Evolutionary conservation across 2,329 filamentous ascomycete genomes (phyloP), one percentile per base, ranked within the genome.

Genomic region (Scedosporium dehoogii): DNA sequence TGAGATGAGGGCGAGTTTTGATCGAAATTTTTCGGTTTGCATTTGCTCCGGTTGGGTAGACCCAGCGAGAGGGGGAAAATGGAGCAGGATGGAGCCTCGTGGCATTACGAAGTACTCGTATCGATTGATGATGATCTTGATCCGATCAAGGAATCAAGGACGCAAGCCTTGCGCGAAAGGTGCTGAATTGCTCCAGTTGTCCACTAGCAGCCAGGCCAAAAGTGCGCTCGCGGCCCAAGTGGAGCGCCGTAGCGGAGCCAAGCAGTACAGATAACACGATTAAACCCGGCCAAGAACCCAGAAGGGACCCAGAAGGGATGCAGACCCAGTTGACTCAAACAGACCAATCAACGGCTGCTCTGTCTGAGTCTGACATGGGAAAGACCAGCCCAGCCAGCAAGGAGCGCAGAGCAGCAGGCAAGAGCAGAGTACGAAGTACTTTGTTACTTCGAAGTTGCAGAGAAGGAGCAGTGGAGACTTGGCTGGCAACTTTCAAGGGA

Each of bases 351-450:
- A 4, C 25, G 12, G 21, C n/a, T 9, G 6, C 10, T 10, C 29
- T 61, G 59, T 56, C 59, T 56, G n/a, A 56, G 59, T 61, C 59
- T 61, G 59, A 61, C 48, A 61, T 38, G n/a, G 23, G 23, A 23
- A 44, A 27, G 44, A 23, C n/a, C 14, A 61, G 16, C n/a, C 16
- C 6, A 18, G 44, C 16, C 16, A 21, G 18, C 18, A 21, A n/a
- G 18, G 44, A 21, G 44, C 44, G 10, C 6, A 48, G 16, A 21
- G 44, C 6, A n/a, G 18, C 6, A n/a, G 18, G 12, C 6, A 48
- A n/a, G 44, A 10, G 44, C 16, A 48, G 21, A 48, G 44, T n/a
- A 48, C 44, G 6, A 18, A 23, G 44, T 48, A 48, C 42, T 10
- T 46, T 46, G n/a, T 46, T 48, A 10, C 21, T 23, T 48, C n/a